Base-by-base conservation (phyloP, 148 eudicot genomes). In the Fagopyrum esculentum region DNA sequence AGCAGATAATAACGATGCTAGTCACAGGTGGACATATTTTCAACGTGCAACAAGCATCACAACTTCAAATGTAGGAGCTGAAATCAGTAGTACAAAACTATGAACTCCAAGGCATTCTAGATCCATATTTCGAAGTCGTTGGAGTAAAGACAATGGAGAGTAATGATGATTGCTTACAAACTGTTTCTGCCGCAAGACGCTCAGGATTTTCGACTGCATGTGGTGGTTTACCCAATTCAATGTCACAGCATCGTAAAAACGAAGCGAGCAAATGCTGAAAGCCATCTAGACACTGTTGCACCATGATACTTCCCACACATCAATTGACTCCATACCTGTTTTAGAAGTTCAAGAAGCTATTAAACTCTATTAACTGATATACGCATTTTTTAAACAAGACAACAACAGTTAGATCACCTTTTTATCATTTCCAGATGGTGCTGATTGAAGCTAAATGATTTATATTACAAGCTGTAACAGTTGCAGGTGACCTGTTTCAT, bases 121-220 rank as follows among this genome's bases (percentile, higher is more conserved):
- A 54, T 19, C n/a, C 59, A 4, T 54, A 54, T 54, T 16, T 13
- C 59, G 40, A 35, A 35, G 40, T 54, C 4, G 59, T 54, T 54
- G 59, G 17, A 77, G 47, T 6, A 47, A 47, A 71, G 30, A 1
- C 7, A 71, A 76, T 40, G 30, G 10, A 72, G 26, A 66, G 64
- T 69, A 17, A 78, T 71, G 73, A 30, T 50, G 64, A 30, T 45
- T 52, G 80, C 95, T 80, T 90, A 92, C 97, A 90, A 68, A 88
- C 95, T 30, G 97, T 92, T 83, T 86, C 95, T 80, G 87, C 78
- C 15, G 97, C 91, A 75, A 92, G 93, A 74, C 87, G 86, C 70
- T 88, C 91, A 74, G 97, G 97, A 81, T 90, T 95, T 75, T 87
- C 91, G 48, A 92, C 89, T 79, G 88, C 95, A 78, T 85, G 79